Evolutionary conservation across 83 land plant genomes (phyloP).

Genomic region (Isoetes engelmannii): DNA sequence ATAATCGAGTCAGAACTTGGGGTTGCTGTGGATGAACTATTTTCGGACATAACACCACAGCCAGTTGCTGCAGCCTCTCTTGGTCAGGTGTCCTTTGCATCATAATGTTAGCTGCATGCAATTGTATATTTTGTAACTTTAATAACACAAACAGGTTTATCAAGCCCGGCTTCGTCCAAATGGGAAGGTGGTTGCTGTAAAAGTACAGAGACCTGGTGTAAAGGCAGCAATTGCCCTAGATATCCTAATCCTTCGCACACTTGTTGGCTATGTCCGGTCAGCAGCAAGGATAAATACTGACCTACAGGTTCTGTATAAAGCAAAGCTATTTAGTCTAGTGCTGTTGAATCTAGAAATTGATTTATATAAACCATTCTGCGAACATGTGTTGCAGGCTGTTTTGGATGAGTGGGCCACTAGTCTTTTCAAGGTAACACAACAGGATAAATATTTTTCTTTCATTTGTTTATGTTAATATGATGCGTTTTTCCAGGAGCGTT

Average conservation of each 20-base stretch:
- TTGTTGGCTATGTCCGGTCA: constrained; percentile 49
- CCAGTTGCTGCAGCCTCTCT: constrained; percentile 97
- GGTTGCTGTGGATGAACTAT: constrained; percentile 57
- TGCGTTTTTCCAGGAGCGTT: too few relatives aligned
- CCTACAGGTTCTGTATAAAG: constrained; percentile 52
- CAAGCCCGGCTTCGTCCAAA: constrained; percentile 70
- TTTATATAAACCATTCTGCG: not conserved
- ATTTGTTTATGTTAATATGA: too few relatives aligned
- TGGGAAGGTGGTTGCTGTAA: constrained; percentile 85
- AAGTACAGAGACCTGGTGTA: constrained; percentile 98
- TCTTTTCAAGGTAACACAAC: constrained; percentile 63
- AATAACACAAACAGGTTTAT: constrained; percentile 59
- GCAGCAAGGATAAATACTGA: constrained; percentile 78
- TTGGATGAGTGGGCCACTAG: constrained; percentile 98
- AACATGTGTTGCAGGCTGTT: constrained; percentile 53
- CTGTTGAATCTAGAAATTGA: not conserved
- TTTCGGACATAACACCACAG: constrained; percentile 82
- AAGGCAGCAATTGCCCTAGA: constrained; percentile 90
- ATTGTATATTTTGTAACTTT: not conserved
- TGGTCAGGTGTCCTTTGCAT: constrained; percentile 62
- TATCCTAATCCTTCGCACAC: constrained; percentile 58
- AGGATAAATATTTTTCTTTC: too few relatives aligned
- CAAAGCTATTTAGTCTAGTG: not conserved
- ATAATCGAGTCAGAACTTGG: constrained; percentile 84
- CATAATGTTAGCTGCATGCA: not conserved